Evolutionary conservation across 192 early-diverging fungal species (phyloP).

Genomic region (Anaeromyces robustus): DNA sequence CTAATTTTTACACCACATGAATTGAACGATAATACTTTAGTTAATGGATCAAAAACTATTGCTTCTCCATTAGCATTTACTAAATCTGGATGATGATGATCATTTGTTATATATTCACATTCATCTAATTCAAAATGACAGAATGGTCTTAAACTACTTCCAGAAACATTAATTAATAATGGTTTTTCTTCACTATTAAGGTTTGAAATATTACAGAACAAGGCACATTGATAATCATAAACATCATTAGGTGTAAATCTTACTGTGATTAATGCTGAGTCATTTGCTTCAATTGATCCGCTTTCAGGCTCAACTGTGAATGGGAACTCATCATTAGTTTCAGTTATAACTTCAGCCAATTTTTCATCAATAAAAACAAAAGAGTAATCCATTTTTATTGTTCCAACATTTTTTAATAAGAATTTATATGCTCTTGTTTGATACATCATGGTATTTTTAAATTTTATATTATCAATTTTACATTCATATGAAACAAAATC

Average conservation of each 20-base stretch:
- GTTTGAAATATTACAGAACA: slow-evolving; percentile 22
- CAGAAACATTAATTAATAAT: slow-evolving; percentile 20
- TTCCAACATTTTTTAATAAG: slow-evolving; percentile 25
- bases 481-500: slow-evolving; percentile 36
- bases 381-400: slow-evolving; percentile 18
- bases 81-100: slow-evolving; percentile 19
- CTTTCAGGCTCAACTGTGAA: slow-evolving; percentile 19
- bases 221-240: slow-evolving; percentile 11
- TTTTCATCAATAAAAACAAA: slow-evolving; percentile 17
- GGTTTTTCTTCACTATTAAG: slow-evolving; percentile 15
- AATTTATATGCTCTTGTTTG: slow-evolving; percentile 29
- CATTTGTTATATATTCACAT: slow-evolving; percentile 30
- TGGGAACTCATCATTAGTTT: slow-evolving; percentile 15
- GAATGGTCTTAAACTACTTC: slow-evolving; percentile 30
- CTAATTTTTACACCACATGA: slow-evolving; percentile 32
- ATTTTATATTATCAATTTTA: slow-evolving; percentile 21
- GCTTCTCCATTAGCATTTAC: slow-evolving; percentile 16
- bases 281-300: slow-evolving; percentile 22
- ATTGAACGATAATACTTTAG: slow-evolving; percentile 32
- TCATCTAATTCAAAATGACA: slow-evolving; percentile 48
- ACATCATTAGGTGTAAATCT: slow-evolving; percentile 32
- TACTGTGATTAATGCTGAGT: slow-evolving; percentile 17
- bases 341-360: slow-evolving; percentile 6
- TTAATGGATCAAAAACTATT: slow-evolving; percentile 19
- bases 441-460: slow-evolving; percentile 42